Evolutionary conservation across 2,329 filamentous ascomycete genomes (phyloP), one percentile per base, ranked within the genome.

Genomic region (Fusarium cicatricum): DNA sequence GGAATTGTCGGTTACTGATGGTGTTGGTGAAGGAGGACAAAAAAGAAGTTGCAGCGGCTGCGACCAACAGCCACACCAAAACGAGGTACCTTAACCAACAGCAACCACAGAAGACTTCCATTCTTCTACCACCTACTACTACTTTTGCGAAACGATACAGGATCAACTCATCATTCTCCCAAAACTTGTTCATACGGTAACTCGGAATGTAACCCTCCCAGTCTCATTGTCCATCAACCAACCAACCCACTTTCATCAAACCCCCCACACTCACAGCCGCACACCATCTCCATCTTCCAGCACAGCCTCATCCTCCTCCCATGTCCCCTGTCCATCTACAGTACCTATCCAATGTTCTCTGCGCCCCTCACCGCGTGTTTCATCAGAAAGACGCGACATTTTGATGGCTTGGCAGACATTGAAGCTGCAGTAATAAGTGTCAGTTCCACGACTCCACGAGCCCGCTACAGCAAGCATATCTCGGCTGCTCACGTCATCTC

Each of bases 231-330:
- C n/a, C n/a, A n/a, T n/a, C n/a, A n/a, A n/a, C n/a, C 21, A 21
- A 7, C 21, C 21, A 21, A 21, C 23, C 23, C 23, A 26, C 23
- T 26, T 10, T 26, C 9, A 26, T 26, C 23, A 26, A 26, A 3
- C 23, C 29, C 23, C 29, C 29, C 29, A 32, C 11, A 37, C 36
- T 38, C 59, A 57, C 59, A 56, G 59, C 55, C 59, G 62, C 59
- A 41, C 39, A 40, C 34, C 58, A 37, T 33, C 12, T 45, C 39
- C 49, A 50, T 59, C 50, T 14, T 55, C 28, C 28, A 47, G 41
- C 59, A 62, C 55, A 62, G 59, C 59, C 59, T 60, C 59, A 55
- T 45, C 21, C 21, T 40, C 16, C 23, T 21, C 21, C 21, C 21
- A 7, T 21, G 21, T 21, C 21, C 21, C 21, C 21, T 21, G 21